Base-by-base conservation (phyloP, 139 green algal genomes). In the Chlamydomonas urium region DNA sequence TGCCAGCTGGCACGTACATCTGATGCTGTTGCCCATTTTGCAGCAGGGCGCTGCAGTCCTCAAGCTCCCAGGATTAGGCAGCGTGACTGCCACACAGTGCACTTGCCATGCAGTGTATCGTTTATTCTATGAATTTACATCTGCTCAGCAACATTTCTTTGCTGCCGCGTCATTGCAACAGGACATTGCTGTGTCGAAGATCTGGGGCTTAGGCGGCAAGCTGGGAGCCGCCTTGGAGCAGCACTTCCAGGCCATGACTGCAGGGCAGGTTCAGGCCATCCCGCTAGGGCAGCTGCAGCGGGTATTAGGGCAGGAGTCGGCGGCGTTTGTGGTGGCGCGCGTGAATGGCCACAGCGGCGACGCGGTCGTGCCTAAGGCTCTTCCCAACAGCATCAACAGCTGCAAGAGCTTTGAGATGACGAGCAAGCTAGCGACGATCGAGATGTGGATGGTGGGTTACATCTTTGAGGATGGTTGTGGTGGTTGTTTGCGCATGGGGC, bases 151-250 rank as follows among this genome's bases (percentile, higher is more conserved):
- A n/a, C n/a, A n/a, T n/a, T n/a, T n/a, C n/a, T n/a, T n/a, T n/a
- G n/a, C n/a, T n/a, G n/a, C n/a, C n/a, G n/a, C n/a, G n/a, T n/a
- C n/a, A n/a, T n/a, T n/a, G n/a, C n/a, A n/a, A n/a, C 66, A 88
- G 75, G 79, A 84, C 36, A 70, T 97, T 69, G 85, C 93, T 1
- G 71, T 97, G 31, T 81, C 66, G 42, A 97, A 97, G 77, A 79
- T 97, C 34, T 79, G 85, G 33, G 88, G 88, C 42, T 86, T 97
- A 71, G 93, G 93, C 10, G 90, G 92, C 50, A 97, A 97, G 84
- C 81, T 97, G 70, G 90, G 90, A 0, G 74, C 75, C 14, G 71
- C 85, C 58, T 71, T 90, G 47, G 72, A 69, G 61, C 17, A 83
- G 61, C 57, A 38, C 5, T 79, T 89, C 50, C 82, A 84, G 14